These are phyloP conservation scores for slime mould (Dictyostelium discoideum) DNA, from an alignment of 78 protist genomes.

Conservation along the genomic window DNA sequence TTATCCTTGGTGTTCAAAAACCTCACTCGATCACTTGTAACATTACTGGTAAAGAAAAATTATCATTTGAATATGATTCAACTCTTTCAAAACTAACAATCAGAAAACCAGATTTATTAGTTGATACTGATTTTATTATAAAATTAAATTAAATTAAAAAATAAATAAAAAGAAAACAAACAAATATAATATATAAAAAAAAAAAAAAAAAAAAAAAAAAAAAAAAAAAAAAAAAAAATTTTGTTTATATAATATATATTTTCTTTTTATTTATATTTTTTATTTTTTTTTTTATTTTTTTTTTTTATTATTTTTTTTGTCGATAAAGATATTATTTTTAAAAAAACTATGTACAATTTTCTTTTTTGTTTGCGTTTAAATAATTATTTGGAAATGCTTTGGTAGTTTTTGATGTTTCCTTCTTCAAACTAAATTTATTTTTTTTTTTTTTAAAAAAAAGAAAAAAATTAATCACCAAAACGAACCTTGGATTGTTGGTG, in stretches of 20 bases:
- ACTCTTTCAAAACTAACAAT: neutral
- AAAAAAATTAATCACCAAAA: neutral
- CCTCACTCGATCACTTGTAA: neutral
- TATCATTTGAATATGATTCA: slow-evolving; percentile 52
- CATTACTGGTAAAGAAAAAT: neutral
- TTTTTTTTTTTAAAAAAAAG: neutral
- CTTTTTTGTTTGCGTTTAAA: neutral
- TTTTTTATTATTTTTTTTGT: neutral
- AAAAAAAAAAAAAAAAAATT: neutral
- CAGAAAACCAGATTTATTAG: slow-evolving; percentile 70
- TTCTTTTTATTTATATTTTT: neutral
- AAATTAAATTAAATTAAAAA: slow-evolving; percentile 22
- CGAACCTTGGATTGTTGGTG: neutral
- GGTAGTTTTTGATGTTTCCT: neutral
- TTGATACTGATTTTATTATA: slow-evolving; percentile 12
- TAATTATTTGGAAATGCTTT: neutral
- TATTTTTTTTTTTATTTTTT: neutral
- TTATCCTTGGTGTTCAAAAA: slow-evolving; percentile 65
- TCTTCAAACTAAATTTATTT: too few relatives aligned
- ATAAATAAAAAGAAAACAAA: neutral
- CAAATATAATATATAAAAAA: neutral
- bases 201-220: neutral
- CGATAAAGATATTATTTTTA: neutral
- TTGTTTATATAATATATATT: neutral
- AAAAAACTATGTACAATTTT: neutral